phyloP scores from a whole-genome alignment of 2,329 filamentous ascomycete genomes.

The Onygena corvina region DNA sequence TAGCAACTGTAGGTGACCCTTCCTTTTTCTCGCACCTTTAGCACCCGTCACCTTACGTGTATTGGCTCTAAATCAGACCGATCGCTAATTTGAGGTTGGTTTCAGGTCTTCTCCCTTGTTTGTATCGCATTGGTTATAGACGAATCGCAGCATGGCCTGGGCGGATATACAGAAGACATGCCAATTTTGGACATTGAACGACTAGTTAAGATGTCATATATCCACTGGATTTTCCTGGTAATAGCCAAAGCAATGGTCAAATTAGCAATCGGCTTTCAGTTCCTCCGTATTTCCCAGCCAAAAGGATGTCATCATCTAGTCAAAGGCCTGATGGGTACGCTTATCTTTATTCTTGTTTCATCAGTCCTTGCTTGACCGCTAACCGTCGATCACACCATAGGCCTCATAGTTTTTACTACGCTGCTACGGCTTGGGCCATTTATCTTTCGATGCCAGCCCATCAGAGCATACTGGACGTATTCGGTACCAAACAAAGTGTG shows the following conservation, averaged over 20 bases:
- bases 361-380: background rate
- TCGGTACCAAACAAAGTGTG: constrained; percentile 17
- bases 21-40: no score
- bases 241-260: constrained; percentile 37
- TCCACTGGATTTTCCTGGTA: constrained; percentile 39
- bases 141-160: constrained; percentile 37
- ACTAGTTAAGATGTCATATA: constrained; percentile 35
- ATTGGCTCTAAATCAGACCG: no score
- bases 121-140: constrained; percentile 34
- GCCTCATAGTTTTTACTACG: background rate
- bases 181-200: constrained; percentile 22
- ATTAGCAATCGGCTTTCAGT: constrained; percentile 37
- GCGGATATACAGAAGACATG: constrained; percentile 34
- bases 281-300: constrained; percentile 34
- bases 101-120: constrained; percentile 19
- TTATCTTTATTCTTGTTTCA: background rate
- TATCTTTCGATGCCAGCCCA: constrained; percentile 38
- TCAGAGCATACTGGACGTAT: constrained; percentile 36
- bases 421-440: constrained; percentile 34
- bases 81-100: background rate
- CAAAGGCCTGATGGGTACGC: constrained; percentile 32
- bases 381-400: background rate
- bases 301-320: constrained; percentile 34
- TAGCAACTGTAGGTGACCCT: constrained; percentile 12
- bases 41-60: no score